Base-by-base conservation (phyloP, 768 basidiomycete species). In the Clathrus columnatus region DNA sequence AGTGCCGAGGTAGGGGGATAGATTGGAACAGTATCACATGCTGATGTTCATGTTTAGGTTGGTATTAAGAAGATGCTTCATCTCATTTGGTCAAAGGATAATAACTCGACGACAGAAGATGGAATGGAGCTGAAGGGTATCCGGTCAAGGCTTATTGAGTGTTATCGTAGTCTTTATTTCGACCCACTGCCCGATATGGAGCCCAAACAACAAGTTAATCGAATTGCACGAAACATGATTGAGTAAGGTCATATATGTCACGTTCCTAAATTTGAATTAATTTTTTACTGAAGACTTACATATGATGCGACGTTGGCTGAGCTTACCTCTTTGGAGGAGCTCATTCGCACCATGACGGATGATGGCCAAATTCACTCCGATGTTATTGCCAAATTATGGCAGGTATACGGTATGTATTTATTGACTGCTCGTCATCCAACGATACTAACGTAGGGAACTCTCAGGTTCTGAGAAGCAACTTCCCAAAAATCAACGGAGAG, bases 51-150 rank as follows among this genome's bases (percentile, higher is more conserved):
- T 50, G 8, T 28, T 11, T 61, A 95, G 91, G 69, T 71, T 14
- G 96, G 96, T 0, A 85, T 99, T 64, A 92, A 88, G 73, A 91
- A 85, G 64, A 97, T 98, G 95, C 67, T 99, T 14, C 96, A 98
- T 67, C 75, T 99, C 23, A 90, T 99, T 61, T 98, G 96, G 96
- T 80, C 81, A 24, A 98, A 98, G 66, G 95, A 99, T 64, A 91
- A 91, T 64, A 86, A 72, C 50, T 76, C 80, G 21, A 81, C 87
- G n/a, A 81, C 81, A n/a, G 82, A 83, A 60, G 83, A 85, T 48
- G 82, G 80, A 21, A 79, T 78, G 60, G 91, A 94, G 66, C 68
- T 92, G 46, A 94, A 93, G 67, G 92, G 95, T 24, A 78, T 98
- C 57, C 82, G 91, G 5, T 84, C 89, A 47, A 78, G 86, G 29